These are phyloP conservation scores for Cardamine occulta DNA, from an alignment of 345 rosid species.

Conservation along the genomic window DNA sequence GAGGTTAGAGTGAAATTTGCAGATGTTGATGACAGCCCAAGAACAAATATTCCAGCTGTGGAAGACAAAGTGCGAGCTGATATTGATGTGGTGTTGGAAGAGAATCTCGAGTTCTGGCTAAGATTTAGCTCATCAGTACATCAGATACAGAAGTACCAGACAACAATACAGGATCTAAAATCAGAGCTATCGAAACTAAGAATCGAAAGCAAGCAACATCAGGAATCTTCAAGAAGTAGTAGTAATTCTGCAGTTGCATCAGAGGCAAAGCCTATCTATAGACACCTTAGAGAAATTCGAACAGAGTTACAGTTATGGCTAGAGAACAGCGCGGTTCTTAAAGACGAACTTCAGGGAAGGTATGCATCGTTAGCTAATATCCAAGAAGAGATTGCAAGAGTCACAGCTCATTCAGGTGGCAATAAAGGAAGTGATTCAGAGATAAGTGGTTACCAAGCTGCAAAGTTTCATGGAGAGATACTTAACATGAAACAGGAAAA, in stretches of 20 bases:
- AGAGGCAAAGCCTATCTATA: constrained; percentile 70
- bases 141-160: constrained; percentile 73
- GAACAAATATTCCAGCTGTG: constrained; percentile 45
- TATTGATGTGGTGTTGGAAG: constrained; percentile 78
- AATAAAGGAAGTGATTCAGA: constrained; percentile 46
- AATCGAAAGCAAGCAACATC: constrained; percentile 37
- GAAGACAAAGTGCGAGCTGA: constrained; percentile 68
- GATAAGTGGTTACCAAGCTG: constrained; percentile 65
- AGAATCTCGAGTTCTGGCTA: constrained; percentile 93
- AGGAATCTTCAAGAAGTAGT: constrained; percentile 45
- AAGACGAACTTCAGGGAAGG: constrained; percentile 71
- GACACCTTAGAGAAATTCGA: constrained; percentile 72
- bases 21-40: constrained; percentile 39
- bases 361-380: constrained; percentile 58
- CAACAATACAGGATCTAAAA: constrained; percentile 62
- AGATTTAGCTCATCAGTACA: constrained; percentile 82
- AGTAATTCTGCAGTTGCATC: constrained; percentile 43
- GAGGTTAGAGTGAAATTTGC: constrained; percentile 34
- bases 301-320: constrained; percentile 78
- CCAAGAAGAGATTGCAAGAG: constrained; percentile 66
- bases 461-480: constrained; percentile 84
- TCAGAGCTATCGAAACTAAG: constrained; percentile 56
- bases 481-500: constrained; percentile 90
- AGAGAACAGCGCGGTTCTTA: constrained; percentile 67
- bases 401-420: constrained; percentile 43